Conservation (phyloP, 139 green algal genomes). For the Chlamydomonas incerta region DNA sequence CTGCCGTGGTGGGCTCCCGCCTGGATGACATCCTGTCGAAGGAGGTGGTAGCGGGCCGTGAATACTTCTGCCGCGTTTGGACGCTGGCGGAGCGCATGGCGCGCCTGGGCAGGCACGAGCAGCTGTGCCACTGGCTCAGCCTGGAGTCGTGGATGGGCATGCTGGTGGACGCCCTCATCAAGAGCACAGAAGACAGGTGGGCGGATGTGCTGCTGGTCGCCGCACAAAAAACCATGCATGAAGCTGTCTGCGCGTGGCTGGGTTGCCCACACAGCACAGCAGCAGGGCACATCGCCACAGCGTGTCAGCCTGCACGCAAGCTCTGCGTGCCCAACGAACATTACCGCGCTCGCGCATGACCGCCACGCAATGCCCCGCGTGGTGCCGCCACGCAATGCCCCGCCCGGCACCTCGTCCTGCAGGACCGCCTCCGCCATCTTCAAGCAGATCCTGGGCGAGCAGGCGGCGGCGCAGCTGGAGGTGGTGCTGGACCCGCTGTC, state of each 20-base stretch:
- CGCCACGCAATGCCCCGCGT: too few species aligned
- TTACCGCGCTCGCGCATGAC: too few species aligned
- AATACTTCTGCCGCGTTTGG: conserved; percentile 18
- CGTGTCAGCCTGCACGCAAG: too few species aligned
- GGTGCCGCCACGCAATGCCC: too few species aligned
- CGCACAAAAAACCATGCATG: too few species aligned
- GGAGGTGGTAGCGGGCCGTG: not conserved
- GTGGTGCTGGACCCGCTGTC: not conserved
- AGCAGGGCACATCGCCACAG: too few species aligned
- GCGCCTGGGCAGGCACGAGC: not conserved
- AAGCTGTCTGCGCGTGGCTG: too few species aligned
- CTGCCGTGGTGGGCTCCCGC: too few species aligned
- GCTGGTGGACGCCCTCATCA: not conserved
- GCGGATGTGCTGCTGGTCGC: too few species aligned
- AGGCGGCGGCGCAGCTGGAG: not conserved
- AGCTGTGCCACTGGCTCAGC: conserved; percentile 12
- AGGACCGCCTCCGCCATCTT: not conserved
- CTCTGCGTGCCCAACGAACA: too few species aligned
- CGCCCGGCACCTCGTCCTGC: too few species aligned
- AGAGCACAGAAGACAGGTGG: not conserved
- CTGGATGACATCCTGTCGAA: not conserved
- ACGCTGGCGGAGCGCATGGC: conserved; percentile 31
- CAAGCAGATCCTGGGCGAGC: not conserved
- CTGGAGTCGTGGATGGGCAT: conserved; percentile 3
- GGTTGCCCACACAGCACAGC: too few species aligned